phyloP scores from a whole-genome alignment of 345 rosid genomes.

The Fremontodendron californicum region DNA sequence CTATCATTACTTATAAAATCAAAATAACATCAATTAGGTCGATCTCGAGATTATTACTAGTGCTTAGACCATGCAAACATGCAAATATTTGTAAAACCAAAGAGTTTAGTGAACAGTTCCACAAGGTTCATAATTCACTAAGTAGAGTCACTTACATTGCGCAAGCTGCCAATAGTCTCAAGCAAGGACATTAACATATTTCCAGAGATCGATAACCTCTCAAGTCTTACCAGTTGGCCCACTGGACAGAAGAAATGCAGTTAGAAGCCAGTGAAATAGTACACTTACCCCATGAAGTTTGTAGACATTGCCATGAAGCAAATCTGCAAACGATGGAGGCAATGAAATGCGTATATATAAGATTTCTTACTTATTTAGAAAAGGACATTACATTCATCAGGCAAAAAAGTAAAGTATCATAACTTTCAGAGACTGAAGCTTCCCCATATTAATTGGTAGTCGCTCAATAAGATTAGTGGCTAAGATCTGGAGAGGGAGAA shows the following conservation, averaged over 20 bases:
- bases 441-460: slow-evolving; percentile 78
- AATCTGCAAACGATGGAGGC: slow-evolving; percentile 17
- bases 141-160: slow-evolving; percentile 59
- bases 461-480: slow-evolving; percentile 64
- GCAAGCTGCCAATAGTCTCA: slow-evolving; percentile 91
- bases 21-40: neutral
- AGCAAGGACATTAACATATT: slow-evolving; percentile 72
- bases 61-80: neutral
- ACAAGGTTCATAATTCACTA: slow-evolving; percentile 10
- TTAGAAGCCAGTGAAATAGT: slow-evolving; percentile 14
- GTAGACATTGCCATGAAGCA: slow-evolving; percentile 13
- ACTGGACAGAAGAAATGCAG: slow-evolving; percentile 35
- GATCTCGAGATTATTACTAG: neutral
- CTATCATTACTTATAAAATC: neutral
- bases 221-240: slow-evolving; percentile 95
- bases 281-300: slow-evolving; percentile 7
- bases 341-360: slow-evolving; percentile 5
- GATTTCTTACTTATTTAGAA: slow-evolving; percentile 30
- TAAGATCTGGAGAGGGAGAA: slow-evolving; percentile 46
- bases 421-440: slow-evolving; percentile 79
- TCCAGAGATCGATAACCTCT: slow-evolving; percentile 67
- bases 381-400: slow-evolving; percentile 83
- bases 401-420: slow-evolving; percentile 76
- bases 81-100: neutral
- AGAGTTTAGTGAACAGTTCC: neutral